Base-by-base conservation (phyloP, 2,329 filamentous ascomycete species). In the Zalaria sp. region DNA sequence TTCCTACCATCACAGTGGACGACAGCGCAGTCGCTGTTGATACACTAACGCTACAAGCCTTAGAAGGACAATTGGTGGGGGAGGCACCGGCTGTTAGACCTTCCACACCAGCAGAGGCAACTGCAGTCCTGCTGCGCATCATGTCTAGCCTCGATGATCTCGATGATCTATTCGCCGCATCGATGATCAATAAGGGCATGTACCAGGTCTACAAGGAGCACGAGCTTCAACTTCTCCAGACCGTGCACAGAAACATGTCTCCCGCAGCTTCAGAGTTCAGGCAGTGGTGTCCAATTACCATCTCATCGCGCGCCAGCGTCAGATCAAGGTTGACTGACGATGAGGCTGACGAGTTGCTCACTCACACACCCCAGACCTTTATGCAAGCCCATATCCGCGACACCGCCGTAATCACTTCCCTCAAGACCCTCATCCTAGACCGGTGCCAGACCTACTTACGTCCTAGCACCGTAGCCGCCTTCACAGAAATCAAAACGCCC, bases 211-310 rank as follows among this genome's bases (percentile, higher is more conserved):
- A 73, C 57, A 75, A 77, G 52, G 58, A 63, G 18, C 63, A 77
- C 49, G 73, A 78, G 48, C 58, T 77, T 37, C 53, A 61, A 0
- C 58, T 78, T 3, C 66, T 77, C 42, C 71, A 69, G 39, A 59
- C 57, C 4, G 64, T 71, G 0, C 53, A 75, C 3, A 66, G 61
- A 40, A 69, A 66, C 37, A 67, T 70, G 60, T 77, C 72, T 2
- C 65, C 73, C 4, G 64, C 75, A 1, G 73, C 73, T 1, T 78
- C 72, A 72, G 75, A 79, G 49, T 60, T 74, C 38, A 68, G 73
- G 9, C 72, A 79, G 49, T 71, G 75, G 56, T 69, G 67, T 38
- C 68, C 69, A 29, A 71, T 72, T 1, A 2, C 18, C 18, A 18
- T 18, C 18, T 18, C 18, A 2, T 18, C 18, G 2, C 18, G 18